Base-by-base conservation (phyloP, 805 yeast species). In the Candida ipomoeae region DNA sequence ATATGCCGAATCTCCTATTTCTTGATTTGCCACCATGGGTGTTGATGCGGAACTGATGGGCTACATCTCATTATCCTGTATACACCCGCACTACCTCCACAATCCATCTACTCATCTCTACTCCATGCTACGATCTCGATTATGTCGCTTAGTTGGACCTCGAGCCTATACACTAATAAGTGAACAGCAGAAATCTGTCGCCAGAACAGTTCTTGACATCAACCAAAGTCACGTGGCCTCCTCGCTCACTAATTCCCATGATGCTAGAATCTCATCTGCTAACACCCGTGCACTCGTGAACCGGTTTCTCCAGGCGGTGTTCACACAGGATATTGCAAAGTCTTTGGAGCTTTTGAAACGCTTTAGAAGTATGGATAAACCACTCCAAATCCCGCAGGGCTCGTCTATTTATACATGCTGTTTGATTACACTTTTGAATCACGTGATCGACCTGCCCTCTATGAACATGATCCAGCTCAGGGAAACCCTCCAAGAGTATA, bases 281-380 rank as follows among this genome's bases (percentile, higher is more conserved):
- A 55, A 48, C 5, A 44, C 48, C 18, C 48, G 52, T 15, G 29
- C 47, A 10, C 52, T 52, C 13, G 51, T 58, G 34, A 55, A 54
- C 47, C 54, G 42, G 3, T 55, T 58, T 40, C 54, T 58, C 21
- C 49, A 51, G 44, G 50, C 59, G 5, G 56, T 53, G 6, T 55
- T 55, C 39, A 26, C 38, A 14, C 47, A 52, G 37, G 56, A 58
- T 44, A 15, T 34, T 32, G 17, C 40, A 5, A 37, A 20, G 5
- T 56, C 61, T 0, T 18, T 43, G 13, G 39, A 21, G 3, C 31
- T 31, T 10, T 49, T 56, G 7, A 42, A 35, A 10, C 34, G 29
- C 8, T 21, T 55, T 11, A 46, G 52, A 15, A 20, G 36, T 15
- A 37, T 46, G 36, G 51, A 53, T 33, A 11, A 11, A 26, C 29